Evolutionary conservation across 345 rosid species (phyloP), one percentile per base, ranked within the genome.

Genomic region (Hibiscus trionum): DNA sequence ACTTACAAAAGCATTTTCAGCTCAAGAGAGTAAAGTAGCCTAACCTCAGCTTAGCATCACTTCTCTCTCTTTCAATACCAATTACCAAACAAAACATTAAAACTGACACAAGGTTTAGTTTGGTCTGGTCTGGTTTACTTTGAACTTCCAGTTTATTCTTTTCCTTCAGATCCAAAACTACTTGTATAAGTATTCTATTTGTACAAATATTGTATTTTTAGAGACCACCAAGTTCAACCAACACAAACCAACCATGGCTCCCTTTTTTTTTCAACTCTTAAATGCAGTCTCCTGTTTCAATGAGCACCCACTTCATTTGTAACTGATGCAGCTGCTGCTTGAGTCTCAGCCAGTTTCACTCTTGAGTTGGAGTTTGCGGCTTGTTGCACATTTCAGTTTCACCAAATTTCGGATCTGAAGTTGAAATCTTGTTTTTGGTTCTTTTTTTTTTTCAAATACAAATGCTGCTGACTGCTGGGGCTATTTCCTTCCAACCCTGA

Each of bases 371-470:
- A 16, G 26, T 35, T n/a, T 16, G 67, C 24, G 6, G 65, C 16
- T 31, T 0, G 44, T 49, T 21, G 52, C 56, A 7, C 42, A 31
- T 69, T 50, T 47, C 66, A 46, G 65, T 59, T 42, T 42, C 26
- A 27, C 39, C 74, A 59, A 68, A 15, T 58, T 59, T 62, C 57
- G 74, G 74, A 58, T 42, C 63, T 60, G 65, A 27, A 42, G 44
- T n/a, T 26, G 62, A 56, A 56, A 56, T 56, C 26, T 35, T 11
- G 33, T 15, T 24, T 55, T 14, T 56, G 37, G 12, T 11, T 57
- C 21, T 55, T 42, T 42, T 11, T 21, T 2, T n/a, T 17, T 47
- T 50, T 5, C 56, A 56, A 56, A 21, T 56, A 16, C 74, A 27
- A 71, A 44, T 58, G 74, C 42, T 15, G 55, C 55, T 46, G 26